Conservation (phyloP, 2,329 filamentous ascomycete genomes). For the Macroventuria anomochaeta region DNA sequence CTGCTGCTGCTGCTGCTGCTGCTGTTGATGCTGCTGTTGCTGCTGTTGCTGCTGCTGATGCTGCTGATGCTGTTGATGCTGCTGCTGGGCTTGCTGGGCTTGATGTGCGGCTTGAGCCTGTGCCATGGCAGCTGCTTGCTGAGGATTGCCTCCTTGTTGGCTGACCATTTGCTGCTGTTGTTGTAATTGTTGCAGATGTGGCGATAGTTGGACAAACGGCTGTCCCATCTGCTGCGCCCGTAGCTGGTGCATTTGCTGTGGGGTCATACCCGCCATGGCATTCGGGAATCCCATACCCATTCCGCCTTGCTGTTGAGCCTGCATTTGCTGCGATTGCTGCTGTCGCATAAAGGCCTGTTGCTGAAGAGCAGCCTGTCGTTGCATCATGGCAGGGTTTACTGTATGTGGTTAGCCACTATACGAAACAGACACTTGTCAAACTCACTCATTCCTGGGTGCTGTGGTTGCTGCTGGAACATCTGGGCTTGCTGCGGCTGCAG, state of each 20-base stretch:
- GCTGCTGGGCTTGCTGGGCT: slow-evolving; percentile 52
- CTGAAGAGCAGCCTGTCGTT: slow-evolving; percentile 51
- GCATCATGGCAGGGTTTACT: slow-evolving; percentile 50
- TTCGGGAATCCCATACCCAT: slow-evolving; percentile 63
- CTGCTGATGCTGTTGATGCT: slow-evolving; percentile 46
- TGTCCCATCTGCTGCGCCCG: slow-evolving; percentile 33
- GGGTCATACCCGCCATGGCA: slow-evolving; percentile 59
- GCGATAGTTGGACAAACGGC: slow-evolving; percentile 36
- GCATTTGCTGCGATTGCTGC: slow-evolving; percentile 61
- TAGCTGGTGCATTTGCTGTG: slow-evolving; percentile 44
- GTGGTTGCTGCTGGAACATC: slow-evolving; percentile 61
- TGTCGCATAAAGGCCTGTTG: slow-evolving; percentile 56
- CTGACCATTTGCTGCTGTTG: slow-evolving; percentile 54
- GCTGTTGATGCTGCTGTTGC: slow-evolving; percentile 49
- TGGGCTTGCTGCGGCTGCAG: slow-evolving; percentile 68
- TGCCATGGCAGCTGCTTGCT: slow-evolving; percentile 50
- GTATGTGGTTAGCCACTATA: slow-evolving; percentile 19
- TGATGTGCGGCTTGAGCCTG: slow-evolving; percentile 56
- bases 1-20: slow-evolving; percentile 48
- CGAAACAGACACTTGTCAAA: background rate
- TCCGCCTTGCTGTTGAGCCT: slow-evolving; percentile 60
- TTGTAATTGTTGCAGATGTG: slow-evolving; percentile 54
- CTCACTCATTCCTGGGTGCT: slow-evolving; percentile 49
- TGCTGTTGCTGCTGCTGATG: slow-evolving; percentile 53
- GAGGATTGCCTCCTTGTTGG: slow-evolving; percentile 47